Evolutionary conservation across 768 basidiomycete genomes (phyloP).

Genomic region (Flagelloscypha sp.): DNA sequence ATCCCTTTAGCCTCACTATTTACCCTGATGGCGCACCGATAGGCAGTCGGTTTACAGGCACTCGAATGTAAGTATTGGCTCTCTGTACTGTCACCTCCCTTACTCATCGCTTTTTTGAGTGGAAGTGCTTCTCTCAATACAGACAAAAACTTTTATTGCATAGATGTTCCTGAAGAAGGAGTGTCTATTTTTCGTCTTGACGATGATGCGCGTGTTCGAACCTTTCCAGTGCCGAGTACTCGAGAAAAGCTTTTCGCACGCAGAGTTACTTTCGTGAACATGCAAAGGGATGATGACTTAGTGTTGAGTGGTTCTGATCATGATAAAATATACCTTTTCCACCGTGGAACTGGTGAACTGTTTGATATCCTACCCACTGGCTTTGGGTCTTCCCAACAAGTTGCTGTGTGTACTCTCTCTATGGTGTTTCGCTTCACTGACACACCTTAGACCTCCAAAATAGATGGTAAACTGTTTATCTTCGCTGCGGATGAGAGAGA

Average conservation of each 20-base stretch:
- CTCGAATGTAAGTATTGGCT: no score
- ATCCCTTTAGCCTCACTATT: no score
- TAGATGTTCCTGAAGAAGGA: constrained; percentile 12
- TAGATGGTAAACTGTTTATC: no score
- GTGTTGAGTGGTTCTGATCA: constrained; percentile 13
- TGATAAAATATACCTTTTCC: constrained; percentile 13
- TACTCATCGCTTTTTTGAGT: constrained; percentile 8
- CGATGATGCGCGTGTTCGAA: constrained; percentile 2
- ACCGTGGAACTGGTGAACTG: constrained; percentile 8
- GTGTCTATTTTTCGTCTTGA: constrained; percentile 10
- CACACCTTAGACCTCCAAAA: no score
- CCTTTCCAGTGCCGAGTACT: constrained; percentile 5
- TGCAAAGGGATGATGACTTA: constrained; percentile 1
- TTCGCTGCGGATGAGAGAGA: no score
- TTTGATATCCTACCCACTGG: no score
- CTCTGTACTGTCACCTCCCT: no score
- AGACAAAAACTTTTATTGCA: constrained; percentile 9
- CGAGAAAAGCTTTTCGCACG: constrained; percentile 2
- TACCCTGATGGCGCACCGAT: no score
- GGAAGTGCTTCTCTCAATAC: constrained; percentile 7
- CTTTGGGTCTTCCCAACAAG: no score
- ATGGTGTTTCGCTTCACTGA: no score
- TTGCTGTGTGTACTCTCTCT: no score
- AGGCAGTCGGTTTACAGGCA: no score
- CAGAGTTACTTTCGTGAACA: constrained; percentile 10